Evolutionary conservation across 352 stramenopile species (phyloP).

Genomic region (Phytophthora cactorum): DNA sequence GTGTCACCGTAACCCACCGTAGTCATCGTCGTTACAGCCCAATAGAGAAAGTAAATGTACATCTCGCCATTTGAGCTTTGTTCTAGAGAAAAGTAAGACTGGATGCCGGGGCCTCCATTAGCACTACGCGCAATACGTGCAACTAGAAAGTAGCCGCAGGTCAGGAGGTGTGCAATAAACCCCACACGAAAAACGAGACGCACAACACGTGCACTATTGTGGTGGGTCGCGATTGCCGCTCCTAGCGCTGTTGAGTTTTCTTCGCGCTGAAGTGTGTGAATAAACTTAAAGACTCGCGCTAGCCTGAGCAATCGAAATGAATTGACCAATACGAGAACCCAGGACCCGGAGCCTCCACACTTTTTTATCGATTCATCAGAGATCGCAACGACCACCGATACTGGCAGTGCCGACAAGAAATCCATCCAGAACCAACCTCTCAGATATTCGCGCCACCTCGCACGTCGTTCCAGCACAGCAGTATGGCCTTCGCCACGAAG

Average conservation of each 20-base stretch:
- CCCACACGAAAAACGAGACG: constrained; percentile 65
- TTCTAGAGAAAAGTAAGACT: constrained; percentile 24
- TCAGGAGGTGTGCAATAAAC: constrained; percentile 67
- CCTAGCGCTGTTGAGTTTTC: constrained; percentile 50
- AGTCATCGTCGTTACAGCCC: constrained; percentile 81
- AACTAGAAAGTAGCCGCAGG: constrained; percentile 74
- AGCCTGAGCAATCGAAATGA: constrained; percentile 87
- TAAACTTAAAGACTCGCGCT: constrained; percentile 86
- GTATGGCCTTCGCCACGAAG: constrained; percentile 41
- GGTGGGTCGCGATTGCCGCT: constrained; percentile 37
- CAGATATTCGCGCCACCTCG: constrained; percentile 54
- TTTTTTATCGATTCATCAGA: constrained; percentile 27
- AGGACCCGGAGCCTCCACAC: constrained; percentile 8
- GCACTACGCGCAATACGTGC: constrained; percentile 36
- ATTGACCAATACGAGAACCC: constrained; percentile 62
- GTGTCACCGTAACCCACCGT: constrained; percentile 82
- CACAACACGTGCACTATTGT: constrained; percentile 63
- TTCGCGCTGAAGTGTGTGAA: constrained; percentile 64
- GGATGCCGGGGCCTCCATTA: constrained; percentile 12
- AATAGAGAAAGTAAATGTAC: constrained; percentile 82
- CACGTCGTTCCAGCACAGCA: constrained; percentile 12
- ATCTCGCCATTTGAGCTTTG: constrained; percentile 44
- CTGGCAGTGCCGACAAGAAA: constrained; percentile 65
- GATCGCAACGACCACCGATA: constrained; percentile 42
- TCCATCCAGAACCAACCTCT: constrained; percentile 78